A percentile compares a stretch with the other conserved stretches of the same genome.
Conservation (phyloP, 495 filamentous ascomycete species). For the Ramalina intermedia region DNA sequence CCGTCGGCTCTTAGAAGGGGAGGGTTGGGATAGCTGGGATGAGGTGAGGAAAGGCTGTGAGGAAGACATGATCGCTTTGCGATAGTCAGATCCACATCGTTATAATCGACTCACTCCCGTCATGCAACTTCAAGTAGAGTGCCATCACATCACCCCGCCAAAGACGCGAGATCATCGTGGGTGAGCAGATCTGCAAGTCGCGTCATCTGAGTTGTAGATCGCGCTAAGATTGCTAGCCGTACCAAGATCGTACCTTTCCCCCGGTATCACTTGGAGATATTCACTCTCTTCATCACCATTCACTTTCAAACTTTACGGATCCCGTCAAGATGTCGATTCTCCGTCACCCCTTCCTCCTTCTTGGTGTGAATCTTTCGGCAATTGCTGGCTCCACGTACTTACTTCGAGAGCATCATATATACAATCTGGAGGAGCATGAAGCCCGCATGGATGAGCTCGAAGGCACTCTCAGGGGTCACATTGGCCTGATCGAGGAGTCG, state of each 20-base stretch:
- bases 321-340: conserved; percentile 16
- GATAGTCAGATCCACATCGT: too few relatives aligned
- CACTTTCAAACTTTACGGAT: neutral
- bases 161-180: neutral
- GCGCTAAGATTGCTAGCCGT: neutral
- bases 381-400: conserved; percentile 21
- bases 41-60: conserved; percentile 28
- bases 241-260: too few relatives aligned
- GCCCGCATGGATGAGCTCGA: conserved; percentile 33
- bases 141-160: neutral
- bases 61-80: conserved; percentile 20
- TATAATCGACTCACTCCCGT: neutral
- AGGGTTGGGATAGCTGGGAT: conserved; percentile 25
- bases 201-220: conserved; percentile 1
- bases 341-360: conserved; percentile 15
- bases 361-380: conserved; percentile 21
- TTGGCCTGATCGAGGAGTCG: conserved; percentile 30
- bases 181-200: neutral
- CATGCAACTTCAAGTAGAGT: neutral
- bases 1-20: conserved; percentile 14
- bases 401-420: conserved; percentile 23
- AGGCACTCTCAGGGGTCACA: conserved; percentile 32
- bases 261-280: neutral
- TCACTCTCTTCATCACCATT: neutral
- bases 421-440: conserved; percentile 31